Percentiles rank a stretch among this genome's conserved stretches.
These are phyloP conservation scores for Pezicula rhizophila DNA, from an alignment of 2,329 filamentous ascomycete genomes.

Conservation along the genomic window DNA sequence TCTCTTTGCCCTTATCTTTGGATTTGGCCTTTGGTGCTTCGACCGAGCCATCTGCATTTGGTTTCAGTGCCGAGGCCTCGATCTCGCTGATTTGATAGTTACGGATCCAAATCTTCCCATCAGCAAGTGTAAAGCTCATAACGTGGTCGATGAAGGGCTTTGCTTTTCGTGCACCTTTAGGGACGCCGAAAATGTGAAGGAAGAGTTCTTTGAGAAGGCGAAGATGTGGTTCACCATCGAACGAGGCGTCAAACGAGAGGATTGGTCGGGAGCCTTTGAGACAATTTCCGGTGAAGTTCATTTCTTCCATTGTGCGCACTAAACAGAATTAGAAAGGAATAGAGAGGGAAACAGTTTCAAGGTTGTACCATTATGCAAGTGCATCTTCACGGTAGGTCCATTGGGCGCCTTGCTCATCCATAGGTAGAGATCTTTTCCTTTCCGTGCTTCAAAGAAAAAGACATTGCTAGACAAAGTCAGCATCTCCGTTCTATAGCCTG, in stretches of 20 bases:
- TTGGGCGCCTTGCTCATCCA: constrained; percentile 86
- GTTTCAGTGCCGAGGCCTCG: constrained; percentile 45
- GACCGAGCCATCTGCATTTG: constrained; percentile 36
- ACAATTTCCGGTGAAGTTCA: constrained; percentile 96
- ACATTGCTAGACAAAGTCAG: constrained; percentile 58
- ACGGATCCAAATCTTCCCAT: constrained; percentile 92
- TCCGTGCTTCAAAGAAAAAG: constrained; percentile 91
- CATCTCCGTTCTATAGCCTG: neutral
- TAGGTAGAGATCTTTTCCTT: constrained; percentile 88
- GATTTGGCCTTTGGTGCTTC: constrained; percentile 38
- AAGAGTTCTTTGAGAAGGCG: constrained; percentile 84
- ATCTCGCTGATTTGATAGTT: constrained; percentile 91
- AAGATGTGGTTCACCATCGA: constrained; percentile 76
- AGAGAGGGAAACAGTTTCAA: neutral
- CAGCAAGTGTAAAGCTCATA: constrained; percentile 83
- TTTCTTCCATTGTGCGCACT: constrained; percentile 94
- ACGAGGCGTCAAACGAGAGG: constrained; percentile 83
- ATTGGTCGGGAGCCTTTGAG: constrained; percentile 88
- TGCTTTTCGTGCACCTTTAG: constrained; percentile 76
- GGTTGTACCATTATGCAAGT: constrained; percentile 64
- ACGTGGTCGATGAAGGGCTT: constrained; percentile 97
- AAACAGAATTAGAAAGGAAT: neutral
- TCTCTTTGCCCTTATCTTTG: constrained; percentile 51
- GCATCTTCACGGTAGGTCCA: constrained; percentile 56
- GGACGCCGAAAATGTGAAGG: constrained; percentile 85